These are phyloP conservation scores for Jackrogersella minutella DNA, from an alignment of 495 filamentous ascomycete species.

Conservation along the genomic window DNA sequence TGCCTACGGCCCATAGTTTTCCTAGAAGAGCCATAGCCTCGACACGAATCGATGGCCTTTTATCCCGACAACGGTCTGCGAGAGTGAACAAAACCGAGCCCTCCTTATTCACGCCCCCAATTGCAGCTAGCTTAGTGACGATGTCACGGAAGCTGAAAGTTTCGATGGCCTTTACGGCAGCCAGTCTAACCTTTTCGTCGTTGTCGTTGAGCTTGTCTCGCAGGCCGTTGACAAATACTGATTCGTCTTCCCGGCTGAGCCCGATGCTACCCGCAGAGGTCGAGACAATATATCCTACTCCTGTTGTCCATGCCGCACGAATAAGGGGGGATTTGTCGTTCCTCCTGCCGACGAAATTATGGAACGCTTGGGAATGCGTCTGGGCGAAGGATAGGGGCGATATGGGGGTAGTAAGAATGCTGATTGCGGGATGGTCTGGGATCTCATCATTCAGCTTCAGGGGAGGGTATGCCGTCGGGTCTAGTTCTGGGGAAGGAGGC, in stretches of 20 bases:
- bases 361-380: constrained; percentile 77
- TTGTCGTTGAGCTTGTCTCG: constrained; percentile 82
- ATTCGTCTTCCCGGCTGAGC: constrained; percentile 78
- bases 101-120: constrained; percentile 72
- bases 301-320: constrained; percentile 83
- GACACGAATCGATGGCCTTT: constrained; percentile 78
- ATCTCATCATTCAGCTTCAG: constrained; percentile 68
- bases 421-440: constrained; percentile 56
- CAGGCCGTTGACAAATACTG: constrained; percentile 72
- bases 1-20: constrained; percentile 89
- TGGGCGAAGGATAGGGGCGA: constrained; percentile 86
- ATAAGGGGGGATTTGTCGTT: constrained; percentile 85
- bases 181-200: constrained; percentile 89
- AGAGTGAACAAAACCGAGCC: constrained; percentile 79
- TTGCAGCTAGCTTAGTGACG: constrained; percentile 77
- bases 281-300: constrained; percentile 77
- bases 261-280: constrained; percentile 90
- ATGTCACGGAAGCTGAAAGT: constrained; percentile 79
- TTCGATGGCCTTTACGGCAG: constrained; percentile 82
- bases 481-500: constrained; percentile 73
- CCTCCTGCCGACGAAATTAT: constrained; percentile 79
- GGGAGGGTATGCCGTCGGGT: constrained; percentile 83
- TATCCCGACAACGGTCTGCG: constrained; percentile 88
- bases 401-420: constrained; percentile 76
- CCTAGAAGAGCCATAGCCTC: constrained; percentile 86